Evolutionary conservation across 495 filamentous ascomycete species (phyloP).

Genomic region (Aspergillus carlsbadensis): DNA sequence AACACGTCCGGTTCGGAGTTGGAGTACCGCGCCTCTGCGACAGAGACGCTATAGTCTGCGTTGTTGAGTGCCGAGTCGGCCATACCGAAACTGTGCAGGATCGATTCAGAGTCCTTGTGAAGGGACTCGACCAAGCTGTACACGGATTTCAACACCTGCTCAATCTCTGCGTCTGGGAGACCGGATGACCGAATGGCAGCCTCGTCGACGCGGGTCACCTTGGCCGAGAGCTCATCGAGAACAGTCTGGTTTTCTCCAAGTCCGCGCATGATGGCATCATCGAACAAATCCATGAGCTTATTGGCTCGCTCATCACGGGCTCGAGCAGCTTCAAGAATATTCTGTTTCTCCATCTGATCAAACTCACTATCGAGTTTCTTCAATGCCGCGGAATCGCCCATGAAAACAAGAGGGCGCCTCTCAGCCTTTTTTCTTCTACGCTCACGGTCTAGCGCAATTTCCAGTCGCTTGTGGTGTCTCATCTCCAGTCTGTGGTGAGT

Average conservation of each 20-base stretch:
- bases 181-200: constrained; percentile 31
- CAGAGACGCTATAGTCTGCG: constrained; percentile 53
- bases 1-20: constrained; percentile 45
- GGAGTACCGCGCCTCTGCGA: constrained; percentile 50
- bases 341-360: constrained; percentile 52
- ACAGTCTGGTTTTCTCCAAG: constrained; percentile 53
- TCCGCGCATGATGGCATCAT: constrained; percentile 51
- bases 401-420: constrained; percentile 48
- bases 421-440: constrained; percentile 53
- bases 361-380: constrained; percentile 53
- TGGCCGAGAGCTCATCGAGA: constrained; percentile 47
- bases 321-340: constrained; percentile 49
- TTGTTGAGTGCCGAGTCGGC: constrained; percentile 52
- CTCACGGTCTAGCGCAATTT: constrained; percentile 52
- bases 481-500: constrained; percentile 48
- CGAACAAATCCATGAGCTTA: constrained; percentile 52
- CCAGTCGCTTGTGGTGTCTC: constrained; percentile 51
- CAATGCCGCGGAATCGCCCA: constrained; percentile 47
- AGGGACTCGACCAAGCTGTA: constrained; percentile 43
- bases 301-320: constrained; percentile 52
- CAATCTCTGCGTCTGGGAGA: constrained; percentile 40
- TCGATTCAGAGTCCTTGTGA: constrained; percentile 47
- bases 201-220: constrained; percentile 37
- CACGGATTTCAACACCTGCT: constrained; percentile 46
- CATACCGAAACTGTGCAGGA: constrained; percentile 46